Conservation (phyloP, 352 stramenopile genomes). For the Phytophthora crassamura region DNA sequence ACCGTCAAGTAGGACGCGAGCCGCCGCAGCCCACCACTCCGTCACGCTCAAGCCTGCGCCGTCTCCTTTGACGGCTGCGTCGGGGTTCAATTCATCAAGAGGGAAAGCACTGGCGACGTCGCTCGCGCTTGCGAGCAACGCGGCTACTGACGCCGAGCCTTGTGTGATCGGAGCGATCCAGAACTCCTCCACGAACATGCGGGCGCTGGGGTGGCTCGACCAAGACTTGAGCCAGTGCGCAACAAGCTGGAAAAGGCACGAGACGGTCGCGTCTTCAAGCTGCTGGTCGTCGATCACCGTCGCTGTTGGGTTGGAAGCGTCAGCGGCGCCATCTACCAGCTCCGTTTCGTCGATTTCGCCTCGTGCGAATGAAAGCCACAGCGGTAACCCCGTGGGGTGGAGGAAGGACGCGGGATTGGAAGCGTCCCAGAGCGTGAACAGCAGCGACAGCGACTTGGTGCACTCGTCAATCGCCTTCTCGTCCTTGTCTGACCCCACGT, state of each 20-base stretch:
- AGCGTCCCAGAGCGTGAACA: conserved; percentile 50
- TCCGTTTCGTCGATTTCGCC: conserved; percentile 26
- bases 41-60: conserved; percentile 11
- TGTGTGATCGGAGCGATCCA: conserved; percentile 45
- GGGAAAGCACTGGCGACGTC: conserved; percentile 31
- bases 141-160: not conserved
- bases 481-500: conserved; percentile 1
- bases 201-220: conserved; percentile 51
- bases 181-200: conserved; percentile 58
- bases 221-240: conserved; percentile 65
- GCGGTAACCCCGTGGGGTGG: conserved; percentile 30
- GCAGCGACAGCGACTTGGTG: conserved; percentile 36
- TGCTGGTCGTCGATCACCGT: conserved; percentile 24
- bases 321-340: conserved; percentile 8
- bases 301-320: conserved; percentile 13
- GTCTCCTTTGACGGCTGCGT: not conserved
- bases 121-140: conserved; percentile 23
- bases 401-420: conserved; percentile 47
- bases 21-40: conserved; percentile 25
- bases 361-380: conserved; percentile 38
- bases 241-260: conserved; percentile 49
- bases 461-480: conserved; percentile 34
- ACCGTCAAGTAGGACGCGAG: conserved; percentile 38
- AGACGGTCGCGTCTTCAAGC: conserved; percentile 24
- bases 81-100: conserved; percentile 6